Conservation (phyloP, 108 stramenopile genomes). For the Seminavis robusta region DNA sequence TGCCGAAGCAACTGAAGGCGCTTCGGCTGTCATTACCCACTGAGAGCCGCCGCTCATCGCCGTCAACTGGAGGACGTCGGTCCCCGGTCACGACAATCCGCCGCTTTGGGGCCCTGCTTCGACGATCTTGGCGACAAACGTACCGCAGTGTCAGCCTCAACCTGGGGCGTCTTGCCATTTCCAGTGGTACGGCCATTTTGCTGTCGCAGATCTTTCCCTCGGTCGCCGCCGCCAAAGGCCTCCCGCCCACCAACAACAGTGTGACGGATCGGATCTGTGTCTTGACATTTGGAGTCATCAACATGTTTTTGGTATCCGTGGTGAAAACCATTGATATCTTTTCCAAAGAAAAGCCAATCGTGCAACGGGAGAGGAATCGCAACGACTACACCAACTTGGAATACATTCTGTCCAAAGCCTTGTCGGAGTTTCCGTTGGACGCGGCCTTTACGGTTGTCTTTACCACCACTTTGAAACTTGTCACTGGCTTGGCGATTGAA, state of each 20-base stretch:
- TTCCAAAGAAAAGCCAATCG: slow-evolving; percentile 71
- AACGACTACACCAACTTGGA: slow-evolving; percentile 67
- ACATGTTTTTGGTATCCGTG: slow-evolving; percentile 70
- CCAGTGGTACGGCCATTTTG: slow-evolving; percentile 52
- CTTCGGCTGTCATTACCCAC: too few relatives aligned
- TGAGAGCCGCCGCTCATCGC: too few relatives aligned
- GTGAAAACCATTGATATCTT: slow-evolving; percentile 83
- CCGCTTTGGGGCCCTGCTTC: slow-evolving; percentile 55
- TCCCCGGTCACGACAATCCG: slow-evolving; percentile 3
- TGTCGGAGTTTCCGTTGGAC: slow-evolving; percentile 82
- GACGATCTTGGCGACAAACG: slow-evolving; percentile 76
- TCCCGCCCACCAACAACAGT: slow-evolving; percentile 56
- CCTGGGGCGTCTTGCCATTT: slow-evolving; percentile 41
- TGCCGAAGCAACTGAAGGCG: too few relatives aligned
- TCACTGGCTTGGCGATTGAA: slow-evolving; percentile 55
- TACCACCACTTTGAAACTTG: slow-evolving; percentile 52
- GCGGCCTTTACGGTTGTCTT: slow-evolving; percentile 55
- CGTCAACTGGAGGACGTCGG: too few relatives aligned
- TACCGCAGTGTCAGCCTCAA: slow-evolving; percentile 55
- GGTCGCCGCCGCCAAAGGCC: slow-evolving; percentile 40
- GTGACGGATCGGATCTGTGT: slow-evolving; percentile 80
- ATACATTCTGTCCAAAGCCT: slow-evolving; percentile 75
- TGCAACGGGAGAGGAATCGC: slow-evolving; percentile 71
- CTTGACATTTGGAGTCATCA: slow-evolving; percentile 74
- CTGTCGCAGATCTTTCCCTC: slow-evolving; percentile 66